phyloP scores from a whole-genome alignment of 2,329 filamentous ascomycete genomes.

The Botrytis sinoallii region DNA sequence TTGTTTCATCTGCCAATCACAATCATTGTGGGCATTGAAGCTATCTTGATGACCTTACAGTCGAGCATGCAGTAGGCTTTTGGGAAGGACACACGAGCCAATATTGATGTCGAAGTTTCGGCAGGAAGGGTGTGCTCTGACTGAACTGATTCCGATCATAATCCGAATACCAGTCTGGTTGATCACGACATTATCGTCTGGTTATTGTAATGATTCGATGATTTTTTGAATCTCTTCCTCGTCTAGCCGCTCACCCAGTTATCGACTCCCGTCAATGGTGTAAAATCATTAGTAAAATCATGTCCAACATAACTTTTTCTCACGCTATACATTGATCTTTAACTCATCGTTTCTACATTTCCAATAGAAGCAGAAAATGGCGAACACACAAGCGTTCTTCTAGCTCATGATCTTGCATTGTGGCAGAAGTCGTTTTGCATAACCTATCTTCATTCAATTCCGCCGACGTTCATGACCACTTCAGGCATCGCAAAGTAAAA shows the following conservation, averaged over 20 bases:
- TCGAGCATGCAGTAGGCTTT: conserved; percentile 12
- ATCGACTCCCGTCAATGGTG: no score
- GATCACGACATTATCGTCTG: background rate
- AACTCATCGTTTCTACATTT: background rate
- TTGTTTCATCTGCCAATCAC: background rate
- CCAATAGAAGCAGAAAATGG: background rate
- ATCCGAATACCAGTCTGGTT: background rate
- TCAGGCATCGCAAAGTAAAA: background rate
- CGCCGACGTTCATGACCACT: background rate
- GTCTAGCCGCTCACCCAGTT: background rate
- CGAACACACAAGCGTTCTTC: accelerated
- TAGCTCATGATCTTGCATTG: background rate
- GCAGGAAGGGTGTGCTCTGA: no score
- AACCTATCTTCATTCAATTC: background rate
- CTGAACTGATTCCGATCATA: no score
- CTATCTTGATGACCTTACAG: conserved; percentile 10
- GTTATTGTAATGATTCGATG: accelerated
- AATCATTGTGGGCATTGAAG: conserved; percentile 3
- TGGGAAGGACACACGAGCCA: conserved; percentile 9
- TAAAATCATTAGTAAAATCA: background rate
- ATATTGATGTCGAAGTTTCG: conserved; percentile 13
- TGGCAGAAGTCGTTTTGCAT: background rate
- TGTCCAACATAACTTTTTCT: no score
- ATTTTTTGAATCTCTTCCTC: background rate
- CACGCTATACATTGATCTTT: background rate